phyloP scores from a whole-genome alignment of 2,329 filamentous ascomycete species.

The Alternaria infectoria region DNA sequence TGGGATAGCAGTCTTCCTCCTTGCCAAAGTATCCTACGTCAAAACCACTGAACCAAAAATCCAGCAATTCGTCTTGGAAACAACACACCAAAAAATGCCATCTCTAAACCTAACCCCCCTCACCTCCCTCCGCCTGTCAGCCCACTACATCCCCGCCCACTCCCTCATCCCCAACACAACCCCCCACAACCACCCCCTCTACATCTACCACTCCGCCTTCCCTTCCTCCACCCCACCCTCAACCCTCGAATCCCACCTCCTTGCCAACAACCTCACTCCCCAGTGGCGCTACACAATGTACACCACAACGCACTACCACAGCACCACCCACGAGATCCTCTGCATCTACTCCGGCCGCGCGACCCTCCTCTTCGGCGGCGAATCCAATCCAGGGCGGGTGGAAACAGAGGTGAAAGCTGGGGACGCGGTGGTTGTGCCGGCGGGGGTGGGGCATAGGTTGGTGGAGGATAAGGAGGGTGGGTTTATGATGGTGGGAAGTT shows the following conservation, averaged over 20 bases:
- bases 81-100: slow-evolving; percentile 7
- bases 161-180: slow-evolving; percentile 68
- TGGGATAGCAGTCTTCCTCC: too few relatives aligned
- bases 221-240: slow-evolving; percentile 52
- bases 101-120: slow-evolving; percentile 51
- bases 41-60: neutral
- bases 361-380: slow-evolving; percentile 69
- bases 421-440: slow-evolving; percentile 70
- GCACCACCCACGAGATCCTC: slow-evolving; percentile 70
- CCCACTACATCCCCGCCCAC: slow-evolving; percentile 65
- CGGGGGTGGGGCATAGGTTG: slow-evolving; percentile 69
- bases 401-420: slow-evolving; percentile 63
- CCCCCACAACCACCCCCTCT: slow-evolving; percentile 66
- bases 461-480: slow-evolving; percentile 61
- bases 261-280: slow-evolving; percentile 58
- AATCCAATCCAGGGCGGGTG: slow-evolving; percentile 63
- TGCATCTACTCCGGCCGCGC: slow-evolving; percentile 65
- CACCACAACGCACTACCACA: slow-evolving; percentile 69
- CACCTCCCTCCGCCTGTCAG: slow-evolving; percentile 61
- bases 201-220: slow-evolving; percentile 71
- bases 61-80: neutral
- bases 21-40: neutral
- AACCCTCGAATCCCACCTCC: slow-evolving; percentile 64
- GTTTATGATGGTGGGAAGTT: slow-evolving; percentile 72
- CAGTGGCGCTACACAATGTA: slow-evolving; percentile 77